Evolutionary conservation across 75 land plant genomes (phyloP), one percentile per base, ranked within the genome.

Genomic region (Cupressus sempervirens): DNA sequence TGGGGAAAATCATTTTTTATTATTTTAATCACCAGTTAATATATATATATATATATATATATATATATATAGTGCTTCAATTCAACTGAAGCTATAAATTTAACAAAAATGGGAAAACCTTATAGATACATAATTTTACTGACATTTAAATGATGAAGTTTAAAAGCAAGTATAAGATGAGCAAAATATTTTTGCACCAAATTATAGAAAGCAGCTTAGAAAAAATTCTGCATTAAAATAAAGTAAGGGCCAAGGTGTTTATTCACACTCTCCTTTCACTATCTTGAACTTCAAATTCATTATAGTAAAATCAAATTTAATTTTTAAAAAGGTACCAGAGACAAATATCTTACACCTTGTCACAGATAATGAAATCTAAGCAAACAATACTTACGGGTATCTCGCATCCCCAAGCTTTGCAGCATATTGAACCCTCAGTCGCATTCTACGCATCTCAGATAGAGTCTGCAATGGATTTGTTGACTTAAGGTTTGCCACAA

Each of bases 341-440:
- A 79, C 5, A 45, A 10, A 36, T 41, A 41, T 26, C 48, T 79
- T 79, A 16, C 30, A 79, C 50, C 50, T 79, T 11, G 26, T 79
- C 30, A 79, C 46, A 79, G 14, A 45, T 12, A 23, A 29, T 45
- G 40, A 41, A 79, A 79, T 1, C 50, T 45, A 79, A 23, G 48
- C n/a, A 11, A 79, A n/a, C 26, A 29, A 79, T 79, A 20, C 52
- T 50, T 11, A 50, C 52, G 52, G 52, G 52, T 91, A 93, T 89
- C 95, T 86, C 8, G 99, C 95, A 89, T 94, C 96, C 82, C 89
- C 94, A 58, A 88, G 88, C 86, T 91, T 90, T 86, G 91, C 94
- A 0, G 88, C 90, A 80, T 91, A 92, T 43, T 81, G 80, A 84
- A 95, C 92, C 75, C 91, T 90, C 84, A 92, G 93, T 13, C 95